These are phyloP conservation scores for Raddia guianensis DNA, from an alignment of 176 grass and related monocot genomes.

Conservation along the genomic window DNA sequence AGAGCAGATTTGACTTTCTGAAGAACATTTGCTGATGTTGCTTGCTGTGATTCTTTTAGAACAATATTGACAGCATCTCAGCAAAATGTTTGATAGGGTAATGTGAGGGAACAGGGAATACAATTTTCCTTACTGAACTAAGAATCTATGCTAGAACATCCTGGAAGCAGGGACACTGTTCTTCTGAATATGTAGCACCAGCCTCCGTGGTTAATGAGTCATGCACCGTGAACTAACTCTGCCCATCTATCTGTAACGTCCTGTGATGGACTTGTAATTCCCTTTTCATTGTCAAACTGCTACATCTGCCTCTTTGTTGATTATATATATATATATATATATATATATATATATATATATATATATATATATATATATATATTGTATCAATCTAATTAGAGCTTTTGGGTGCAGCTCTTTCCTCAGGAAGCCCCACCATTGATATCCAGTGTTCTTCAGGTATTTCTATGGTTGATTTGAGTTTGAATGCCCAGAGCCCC, in stretches of 20 bases:
- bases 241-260: conserved; percentile 27
- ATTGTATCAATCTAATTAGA: conserved; percentile 46
- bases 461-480: conserved; percentile 44
- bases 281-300: not conserved
- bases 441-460: conserved; percentile 83
- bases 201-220: not conserved
- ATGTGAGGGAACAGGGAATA: conserved; percentile 3
- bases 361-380: not conserved
- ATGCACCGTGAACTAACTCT: conserved; percentile 26
- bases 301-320: not conserved
- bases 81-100: not conserved
- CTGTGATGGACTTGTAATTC: conserved; percentile 9
- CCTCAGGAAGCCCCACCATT: conserved; percentile 80
- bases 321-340: not conserved
- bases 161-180: not conserved
- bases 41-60: conserved; percentile 24
- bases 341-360: not conserved
- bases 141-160: not conserved
- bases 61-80: not conserved
- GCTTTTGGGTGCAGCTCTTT: conserved; percentile 75
- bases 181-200: conserved; percentile 11
- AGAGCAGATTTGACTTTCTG: conserved; percentile 20
- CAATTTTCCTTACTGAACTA: conserved; percentile 8
- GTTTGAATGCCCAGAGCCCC: conserved; percentile 28
- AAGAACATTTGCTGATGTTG: conserved; percentile 27